These are phyloP conservation scores for Yarrowia galli DNA, from an alignment of 1,139 yeast genomes.

Conservation along the genomic window DNA sequence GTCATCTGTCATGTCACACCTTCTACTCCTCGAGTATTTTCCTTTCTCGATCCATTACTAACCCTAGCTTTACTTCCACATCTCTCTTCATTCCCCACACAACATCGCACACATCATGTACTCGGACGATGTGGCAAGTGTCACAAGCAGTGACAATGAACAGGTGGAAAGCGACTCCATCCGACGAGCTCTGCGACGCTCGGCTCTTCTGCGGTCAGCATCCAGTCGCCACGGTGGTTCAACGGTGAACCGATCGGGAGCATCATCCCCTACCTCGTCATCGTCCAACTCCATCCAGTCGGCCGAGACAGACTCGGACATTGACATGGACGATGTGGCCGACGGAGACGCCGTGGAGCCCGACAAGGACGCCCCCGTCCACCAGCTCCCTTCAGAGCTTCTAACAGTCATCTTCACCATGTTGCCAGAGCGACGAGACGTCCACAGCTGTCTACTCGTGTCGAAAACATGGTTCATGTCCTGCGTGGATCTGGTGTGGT, in stretches of 20 bases:
- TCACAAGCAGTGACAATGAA: slow-evolving; percentile 28
- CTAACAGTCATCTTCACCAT: slow-evolving; percentile 72
- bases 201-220: slow-evolving; percentile 27
- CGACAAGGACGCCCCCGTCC: slow-evolving; percentile 55
- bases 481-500: slow-evolving; percentile 85
- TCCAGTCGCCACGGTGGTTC: slow-evolving; percentile 15
- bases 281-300: slow-evolving; percentile 32
- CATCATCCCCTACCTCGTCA: slow-evolving; percentile 11
- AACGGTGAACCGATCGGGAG: slow-evolving; percentile 14
- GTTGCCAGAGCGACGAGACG: slow-evolving; percentile 67
- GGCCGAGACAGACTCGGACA: slow-evolving; percentile 31
- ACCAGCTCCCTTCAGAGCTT: slow-evolving; percentile 80
- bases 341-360: not conserved
- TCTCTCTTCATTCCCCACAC: not conserved
- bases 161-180: slow-evolving; percentile 32
- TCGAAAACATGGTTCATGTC: slow-evolving; percentile 84
- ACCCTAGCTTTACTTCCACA: slow-evolving; percentile 1
- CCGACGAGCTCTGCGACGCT: slow-evolving; percentile 32
- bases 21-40: not conserved
- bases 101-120: slow-evolving; percentile 1
- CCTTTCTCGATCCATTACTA: not conserved
- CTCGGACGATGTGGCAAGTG: slow-evolving; percentile 28
- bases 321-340: slow-evolving; percentile 33
- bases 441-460: slow-evolving; percentile 72
- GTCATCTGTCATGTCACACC: not conserved